A percentile compares a stretch with the other conserved stretches of the same genome.
phyloP scores from a whole-genome alignment of 2,329 filamentous ascomycete species.

The Fusarium nodosum region DNA sequence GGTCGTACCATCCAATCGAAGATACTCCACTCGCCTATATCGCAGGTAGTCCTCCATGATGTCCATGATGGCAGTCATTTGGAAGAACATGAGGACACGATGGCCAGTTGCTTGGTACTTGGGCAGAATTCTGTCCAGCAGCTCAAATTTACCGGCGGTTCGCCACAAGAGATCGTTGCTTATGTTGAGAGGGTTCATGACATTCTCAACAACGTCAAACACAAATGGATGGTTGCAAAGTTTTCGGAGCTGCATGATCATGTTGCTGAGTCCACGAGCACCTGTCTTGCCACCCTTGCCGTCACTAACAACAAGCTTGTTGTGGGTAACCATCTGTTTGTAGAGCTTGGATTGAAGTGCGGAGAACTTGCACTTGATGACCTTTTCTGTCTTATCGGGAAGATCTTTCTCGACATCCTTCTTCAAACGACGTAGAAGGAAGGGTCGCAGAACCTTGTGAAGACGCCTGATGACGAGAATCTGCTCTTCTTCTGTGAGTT shows the following conservation, averaged over 20 bases:
- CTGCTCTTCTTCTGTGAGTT: conserved; percentile 99
- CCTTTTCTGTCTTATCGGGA: conserved; percentile 98
- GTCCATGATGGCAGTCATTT: conserved; percentile 99
- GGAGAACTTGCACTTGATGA: conserved; percentile 99
- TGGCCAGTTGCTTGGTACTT: conserved; percentile 94
- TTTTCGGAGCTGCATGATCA: conserved; percentile 99
- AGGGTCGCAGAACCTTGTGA: conserved; percentile 96
- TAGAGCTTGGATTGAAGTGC: conserved; percentile 93
- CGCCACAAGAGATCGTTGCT: conserved; percentile 97
- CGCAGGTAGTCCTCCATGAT: conserved; percentile 99
- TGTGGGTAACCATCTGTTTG: conserved; percentile 97
- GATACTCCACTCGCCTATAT: conserved; percentile 83
- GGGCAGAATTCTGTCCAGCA: conserved; percentile 90
- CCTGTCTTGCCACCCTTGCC: conserved; percentile 95
- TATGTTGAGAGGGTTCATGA: conserved; percentile 90
- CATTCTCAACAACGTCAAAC: conserved; percentile 96
- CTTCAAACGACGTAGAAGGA: conserved; percentile 97
- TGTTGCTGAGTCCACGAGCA: conserved; percentile 96
- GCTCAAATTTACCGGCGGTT: conserved; percentile 96
- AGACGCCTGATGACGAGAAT: conserved; percentile 97
- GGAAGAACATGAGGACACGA: conserved; percentile 99
- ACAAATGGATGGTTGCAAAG: conserved; percentile 99
- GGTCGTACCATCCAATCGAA: conserved; percentile 95
- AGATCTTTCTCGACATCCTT: conserved; percentile 99
- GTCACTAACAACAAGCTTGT: conserved; percentile 93